Base-by-base conservation (phyloP, 2,329 filamentous ascomycete genomes). In the Ophiostoma sp. region DNA sequence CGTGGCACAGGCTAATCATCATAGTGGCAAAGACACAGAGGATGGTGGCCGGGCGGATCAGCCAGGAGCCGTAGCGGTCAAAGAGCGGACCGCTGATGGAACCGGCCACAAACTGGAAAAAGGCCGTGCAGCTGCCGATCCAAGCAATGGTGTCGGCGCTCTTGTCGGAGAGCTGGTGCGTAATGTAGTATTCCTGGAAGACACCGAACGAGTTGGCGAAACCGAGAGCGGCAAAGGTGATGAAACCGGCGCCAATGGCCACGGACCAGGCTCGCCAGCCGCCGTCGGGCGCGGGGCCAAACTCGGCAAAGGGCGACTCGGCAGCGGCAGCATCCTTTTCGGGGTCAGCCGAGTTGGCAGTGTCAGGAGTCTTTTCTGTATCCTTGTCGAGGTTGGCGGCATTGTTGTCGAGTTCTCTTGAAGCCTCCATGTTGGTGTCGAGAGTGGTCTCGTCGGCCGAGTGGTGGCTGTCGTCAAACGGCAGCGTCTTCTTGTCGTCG, bases 1-100 rank as follows among this genome's bases (percentile, higher is more conserved):
- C 72, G 1, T 72, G 77, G 77, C 81, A 83, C 12, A 85, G 68
- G 63, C 80, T 82, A 31, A 66, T 68, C 2, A 80, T 78, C 78
- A 90, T 86, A 75, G 87, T 80, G 52, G 74, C 75, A 36, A 76
- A 73, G 69, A 88, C 82, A 12, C 84, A 84, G 73, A 85, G 84
- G 71, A 87, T 80, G 78, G 87, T 86, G 78, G 88, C 85, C 74
- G 87, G 82, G 2, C 88, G 80, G 77, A 88, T 87, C 76, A 83
- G 81, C 78, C 76, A 79, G 50, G 78, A 77, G 15, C 84, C 83
- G 69, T 80, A 82, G 6, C 82, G 81, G 78, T 83, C 81, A 70
- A 82, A 82, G 17, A 82, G 66, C 5, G 81, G 79, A 7, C 82
- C 81, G 0, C 78, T 75, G 3, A 82, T 50, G 5, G 75, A 72